Evolutionary conservation across 2,329 filamentous ascomycete genomes (phyloP).

Genomic region (Cladosporium sp.): DNA sequence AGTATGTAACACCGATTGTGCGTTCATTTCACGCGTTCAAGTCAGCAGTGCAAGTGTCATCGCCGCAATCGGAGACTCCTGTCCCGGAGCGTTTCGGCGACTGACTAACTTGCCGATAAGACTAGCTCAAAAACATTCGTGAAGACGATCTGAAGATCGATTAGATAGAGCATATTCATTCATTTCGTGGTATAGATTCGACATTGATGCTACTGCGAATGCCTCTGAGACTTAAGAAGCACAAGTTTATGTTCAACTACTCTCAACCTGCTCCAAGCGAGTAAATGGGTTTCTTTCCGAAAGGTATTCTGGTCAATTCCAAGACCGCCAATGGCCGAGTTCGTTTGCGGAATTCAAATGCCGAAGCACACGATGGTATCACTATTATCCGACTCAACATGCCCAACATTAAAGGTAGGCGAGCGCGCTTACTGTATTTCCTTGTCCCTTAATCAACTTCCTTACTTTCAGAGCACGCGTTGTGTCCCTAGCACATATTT

Average conservation of each 20-base stretch:
- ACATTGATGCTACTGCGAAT: neutral
- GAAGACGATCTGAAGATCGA: neutral
- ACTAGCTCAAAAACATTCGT: neutral
- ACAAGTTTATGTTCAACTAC: too few relatives aligned
- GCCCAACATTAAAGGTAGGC: neutral
- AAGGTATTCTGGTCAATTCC: neutral
- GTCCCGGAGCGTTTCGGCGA: slow-evolving; percentile 7
- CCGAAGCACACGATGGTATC: slow-evolving; percentile 4
- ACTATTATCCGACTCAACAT: neutral
- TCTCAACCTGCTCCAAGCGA: neutral
- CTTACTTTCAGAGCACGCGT: neutral
- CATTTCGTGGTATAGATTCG: neutral
- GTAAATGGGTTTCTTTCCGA: neutral
- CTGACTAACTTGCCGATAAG: neutral
- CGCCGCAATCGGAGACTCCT: neutral
- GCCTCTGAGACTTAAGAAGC: neutral
- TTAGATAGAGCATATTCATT: neutral
- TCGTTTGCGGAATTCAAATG: neutral
- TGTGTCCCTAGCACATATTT: neutral
- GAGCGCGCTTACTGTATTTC: neutral
- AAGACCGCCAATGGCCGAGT: neutral
- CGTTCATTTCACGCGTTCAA: neutral
- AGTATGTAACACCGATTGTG: neutral
- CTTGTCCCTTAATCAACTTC: too few relatives aligned
- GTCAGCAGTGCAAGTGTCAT: neutral